Evolutionary conservation across 2,329 filamentous ascomycete genomes (phyloP).

Genomic region (Aspergillus phoenicis): DNA sequence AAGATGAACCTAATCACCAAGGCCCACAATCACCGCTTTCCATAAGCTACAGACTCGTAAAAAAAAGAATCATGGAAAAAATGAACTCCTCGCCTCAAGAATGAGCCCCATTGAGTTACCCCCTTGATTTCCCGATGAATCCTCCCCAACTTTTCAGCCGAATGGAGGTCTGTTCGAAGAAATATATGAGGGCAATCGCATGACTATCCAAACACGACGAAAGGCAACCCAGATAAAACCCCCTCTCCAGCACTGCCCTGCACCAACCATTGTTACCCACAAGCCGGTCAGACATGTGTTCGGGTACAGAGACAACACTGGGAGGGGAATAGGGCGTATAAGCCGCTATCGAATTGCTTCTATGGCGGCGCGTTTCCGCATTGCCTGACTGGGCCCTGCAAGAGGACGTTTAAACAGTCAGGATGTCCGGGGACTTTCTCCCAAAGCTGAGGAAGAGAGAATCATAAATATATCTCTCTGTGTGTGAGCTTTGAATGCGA

Average conservation of each 20-base stretch:
- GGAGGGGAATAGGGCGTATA: conserved; percentile 58
- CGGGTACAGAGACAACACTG: conserved; percentile 52
- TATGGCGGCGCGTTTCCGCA: conserved; percentile 99
- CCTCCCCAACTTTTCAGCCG: conserved; percentile 8
- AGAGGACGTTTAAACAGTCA: conserved; percentile 42
- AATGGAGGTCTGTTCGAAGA: conserved; percentile 17
- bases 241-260: conserved; percentile 40
- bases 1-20: conserved; percentile 16
- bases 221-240: conserved; percentile 59
- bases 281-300: conserved; percentile 40
- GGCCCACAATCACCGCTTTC: conserved; percentile 49
- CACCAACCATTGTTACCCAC: conserved; percentile 41
- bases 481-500: conserved; percentile 99
- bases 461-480: conserved; percentile 62
- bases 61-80: conserved; percentile 43
- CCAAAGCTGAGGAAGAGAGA: conserved; percentile 71
- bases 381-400: conserved; percentile 48
- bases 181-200: conserved; percentile 77
- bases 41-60: conserved; percentile 57
- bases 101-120: conserved; percentile 99
- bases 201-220: conserved; percentile 96
- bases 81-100: conserved; percentile 93
- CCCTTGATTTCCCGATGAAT: conserved; percentile 32
- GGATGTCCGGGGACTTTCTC: conserved; percentile 99
- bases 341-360: conserved; percentile 87